phyloP scores from a whole-genome alignment of 345 rosid species.

The Linum trigynum region DNA sequence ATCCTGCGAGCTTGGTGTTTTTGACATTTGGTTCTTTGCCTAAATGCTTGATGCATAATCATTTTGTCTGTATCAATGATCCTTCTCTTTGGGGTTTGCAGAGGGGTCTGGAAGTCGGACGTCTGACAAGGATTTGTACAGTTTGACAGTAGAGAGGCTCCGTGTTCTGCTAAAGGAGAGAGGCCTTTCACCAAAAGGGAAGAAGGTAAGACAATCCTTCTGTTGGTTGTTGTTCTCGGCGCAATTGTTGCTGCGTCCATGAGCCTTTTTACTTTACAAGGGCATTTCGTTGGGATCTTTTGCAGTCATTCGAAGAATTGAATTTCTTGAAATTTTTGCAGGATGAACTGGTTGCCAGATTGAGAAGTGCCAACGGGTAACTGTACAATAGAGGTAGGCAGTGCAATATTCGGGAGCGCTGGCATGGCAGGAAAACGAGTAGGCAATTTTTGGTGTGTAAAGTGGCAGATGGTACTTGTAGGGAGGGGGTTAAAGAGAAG shows the following conservation, averaged over 20 bases:
- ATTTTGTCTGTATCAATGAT: background rate
- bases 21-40: background rate
- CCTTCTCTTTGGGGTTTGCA: constrained; percentile 15
- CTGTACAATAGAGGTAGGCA: background rate
- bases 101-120: constrained; percentile 59
- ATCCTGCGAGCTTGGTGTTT: background rate
- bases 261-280: background rate
- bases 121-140: constrained; percentile 51
- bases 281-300: background rate
- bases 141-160: constrained; percentile 78
- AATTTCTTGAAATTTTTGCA: constrained; percentile 22
- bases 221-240: background rate
- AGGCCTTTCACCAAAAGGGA: constrained; percentile 69
- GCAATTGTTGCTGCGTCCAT: background rate
- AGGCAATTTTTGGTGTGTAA: too few species aligned
- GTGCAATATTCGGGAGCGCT: too few species aligned
- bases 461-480: too few species aligned
- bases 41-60: background rate
- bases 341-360: constrained; percentile 80
- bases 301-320: constrained; percentile 4
- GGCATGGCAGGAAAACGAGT: too few species aligned
- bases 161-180: constrained; percentile 71
- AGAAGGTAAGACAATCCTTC: constrained; percentile 37
- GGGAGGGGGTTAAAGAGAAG: too few species aligned
- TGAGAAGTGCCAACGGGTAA: constrained; percentile 44